Conservation (phyloP, 148 eudicot genomes). For the Linanthus parryae region DNA sequence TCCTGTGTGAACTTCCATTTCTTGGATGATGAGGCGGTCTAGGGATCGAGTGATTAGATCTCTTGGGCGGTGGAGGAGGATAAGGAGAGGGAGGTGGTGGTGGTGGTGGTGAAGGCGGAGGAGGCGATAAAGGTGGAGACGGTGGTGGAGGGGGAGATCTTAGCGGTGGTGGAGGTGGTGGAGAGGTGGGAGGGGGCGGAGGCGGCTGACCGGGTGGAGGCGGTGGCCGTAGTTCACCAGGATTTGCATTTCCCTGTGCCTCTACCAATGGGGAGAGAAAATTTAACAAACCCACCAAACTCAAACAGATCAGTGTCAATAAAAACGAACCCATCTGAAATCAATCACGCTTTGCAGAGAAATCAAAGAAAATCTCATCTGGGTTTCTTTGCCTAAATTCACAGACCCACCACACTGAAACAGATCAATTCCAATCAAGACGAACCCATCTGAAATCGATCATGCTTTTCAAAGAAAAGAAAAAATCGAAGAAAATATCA, state of each 20-base stretch:
- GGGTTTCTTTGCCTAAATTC: no score
- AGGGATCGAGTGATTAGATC: neutral
- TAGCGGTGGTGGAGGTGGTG: slow-evolving; percentile 3
- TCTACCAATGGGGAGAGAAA: slow-evolving; percentile 22
- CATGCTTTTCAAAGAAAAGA: neutral
- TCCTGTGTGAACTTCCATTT: neutral
- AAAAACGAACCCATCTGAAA: no score
- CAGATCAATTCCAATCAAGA: no score
- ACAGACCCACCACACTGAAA: no score
- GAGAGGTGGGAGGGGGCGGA: neutral
- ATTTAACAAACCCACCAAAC: slow-evolving; percentile 13
- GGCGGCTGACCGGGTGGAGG: slow-evolving; percentile 3
- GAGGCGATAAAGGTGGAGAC: slow-evolving; percentile 5
- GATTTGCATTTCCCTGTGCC: slow-evolving; percentile 16
- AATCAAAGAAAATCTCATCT: no score
- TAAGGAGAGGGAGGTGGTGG: slow-evolving; percentile 9
- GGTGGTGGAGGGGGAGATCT: slow-evolving; percentile 7
- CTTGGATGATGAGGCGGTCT: slow-evolving; percentile 3
- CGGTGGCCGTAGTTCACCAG: neutral
- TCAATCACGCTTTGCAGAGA: no score
- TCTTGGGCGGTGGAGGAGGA: slow-evolving; percentile 13
- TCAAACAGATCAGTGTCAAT: slow-evolving; percentile 3
- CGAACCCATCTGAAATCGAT: slow-evolving; percentile 26
- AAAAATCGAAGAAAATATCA: slow-evolving; percentile 12
- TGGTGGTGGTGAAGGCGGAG: slow-evolving; percentile 3